Base-by-base conservation (phyloP, 257 asterid genomes). In the Solanum sejunctum region DNA sequence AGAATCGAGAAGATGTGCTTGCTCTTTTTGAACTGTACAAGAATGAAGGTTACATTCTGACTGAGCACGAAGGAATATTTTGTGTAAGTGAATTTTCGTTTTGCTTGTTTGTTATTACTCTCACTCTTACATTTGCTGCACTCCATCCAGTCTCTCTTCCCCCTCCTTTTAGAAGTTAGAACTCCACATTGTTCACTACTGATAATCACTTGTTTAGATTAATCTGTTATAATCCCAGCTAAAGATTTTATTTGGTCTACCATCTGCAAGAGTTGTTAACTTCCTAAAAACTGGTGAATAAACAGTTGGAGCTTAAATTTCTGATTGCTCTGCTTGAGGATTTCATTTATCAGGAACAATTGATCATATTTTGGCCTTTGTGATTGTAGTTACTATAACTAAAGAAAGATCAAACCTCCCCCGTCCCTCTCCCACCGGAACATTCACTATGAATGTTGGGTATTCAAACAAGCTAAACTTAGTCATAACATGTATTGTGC, bases 51-150 rank as follows among this genome's bases (percentile, higher is more conserved):
- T 96, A 96, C 86, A 91, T 96, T 84, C 90, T 96, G 87, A 80
- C 97, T 3, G 99, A 96, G 92, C 90, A 89, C 8, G 88, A 91
- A 23, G 98, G 98, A 84, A 92, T 88, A 91, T 96, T 92, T 83
- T 94, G 93, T 85, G 99, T 96, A 92, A 84, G 97, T 90, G 71
- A 55, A 84, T 84, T 4, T 21, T 57, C 80, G 10, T 45, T 63
- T 39, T 45, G 60, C 83, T 10, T 10, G n/a, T n/a, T 20, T 60
- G 64, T 84, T 84, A 67, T 52, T 54, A 73, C 86, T 36, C 80
- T 15, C 41, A 79, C 26, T 80, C 56, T 6, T 26, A 21, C 47
- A 51, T 43, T 43, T 45, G 20, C 82, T 21, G 8, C 55, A 21
- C 6, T 52, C 45, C 73, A 7, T 45, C 32, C 20, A 43, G 55